Evolutionary conservation across 164 flowering plant species (phyloP), one percentile per base, ranked within the genome.

Genomic region (Magnolia changhungtana): DNA sequence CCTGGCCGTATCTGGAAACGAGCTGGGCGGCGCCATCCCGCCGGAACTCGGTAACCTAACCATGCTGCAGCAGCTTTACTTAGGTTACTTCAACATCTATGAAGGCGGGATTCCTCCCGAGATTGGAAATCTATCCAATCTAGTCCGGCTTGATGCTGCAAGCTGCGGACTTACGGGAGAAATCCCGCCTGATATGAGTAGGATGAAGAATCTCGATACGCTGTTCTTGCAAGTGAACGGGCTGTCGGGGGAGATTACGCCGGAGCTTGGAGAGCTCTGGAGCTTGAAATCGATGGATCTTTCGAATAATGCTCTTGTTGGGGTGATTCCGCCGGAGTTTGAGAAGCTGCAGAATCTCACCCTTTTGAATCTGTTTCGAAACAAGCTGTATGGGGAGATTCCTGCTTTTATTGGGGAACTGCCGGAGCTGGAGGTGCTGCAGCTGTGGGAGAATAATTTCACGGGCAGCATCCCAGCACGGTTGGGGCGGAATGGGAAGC

Each of bases 361-460:
- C 3, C 88, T 94, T 4, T 63, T 96, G 80, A 94, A 94, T 77
- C 86, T 96, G 21, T 94, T 96, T 74, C 77, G 98, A 45, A 96
- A 96, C 87, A 89, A 86, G 85, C 86, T 96, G 2, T 88, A 93
- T 81, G 98, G 99, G 0, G 80, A 90, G 37, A 89, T 96, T 6
- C 99, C 99, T 13, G 92, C 83, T 61, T 93, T 93, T 51, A 83
- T 96, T 29, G 96, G 88, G 0, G 98, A 92, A 13, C 69, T 93
- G 77, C 98, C 98, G 63, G 77, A 81, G 78, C 81, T 96, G 29
- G 91, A 96, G 83, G 99, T 94, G 6, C 71, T 96, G 78, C 98
- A 94, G 89, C 80, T 96, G 2, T 96, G 98, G 99, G 98, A 94
- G 77, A 96, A 96, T 74, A 96, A 93, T 75, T 91, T 96, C 80